Conservation (phyloP, 768 basidiomycete genomes). For the Clitopilus passeckerianus region DNA sequence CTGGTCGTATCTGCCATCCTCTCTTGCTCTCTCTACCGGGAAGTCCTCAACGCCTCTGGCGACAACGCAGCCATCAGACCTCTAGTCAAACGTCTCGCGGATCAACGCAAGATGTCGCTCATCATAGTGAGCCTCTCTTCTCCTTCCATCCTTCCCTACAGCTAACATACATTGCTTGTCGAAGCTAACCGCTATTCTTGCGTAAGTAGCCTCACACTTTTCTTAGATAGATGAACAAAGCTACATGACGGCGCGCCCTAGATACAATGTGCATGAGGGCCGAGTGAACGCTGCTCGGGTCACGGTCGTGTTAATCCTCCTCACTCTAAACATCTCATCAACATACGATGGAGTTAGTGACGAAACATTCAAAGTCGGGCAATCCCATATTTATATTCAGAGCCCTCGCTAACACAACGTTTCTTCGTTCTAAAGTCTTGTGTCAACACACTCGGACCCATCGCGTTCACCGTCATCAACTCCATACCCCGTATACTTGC, state of each 20-base stretch:
- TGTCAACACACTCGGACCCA: not conserved
- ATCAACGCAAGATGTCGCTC: not conserved
- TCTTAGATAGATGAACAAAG: too few relatives aligned
- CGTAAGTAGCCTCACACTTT: not conserved
- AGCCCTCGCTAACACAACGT: too few relatives aligned
- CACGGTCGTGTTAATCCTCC: too few relatives aligned
- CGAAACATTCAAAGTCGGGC: too few relatives aligned
- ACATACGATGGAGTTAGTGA: too few relatives aligned
- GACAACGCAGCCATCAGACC: not conserved
- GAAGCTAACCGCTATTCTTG: not conserved
- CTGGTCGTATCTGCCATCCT: not conserved
- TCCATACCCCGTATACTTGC: not conserved
- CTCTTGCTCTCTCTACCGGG: not conserved
- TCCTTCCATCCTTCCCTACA: not conserved
- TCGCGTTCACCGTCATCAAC: not conserved
- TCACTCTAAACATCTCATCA: too few relatives aligned
- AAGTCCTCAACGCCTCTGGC: not conserved
- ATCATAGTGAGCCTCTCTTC: not conserved
- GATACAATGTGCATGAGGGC: too few relatives aligned
- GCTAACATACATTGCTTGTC: not conserved
- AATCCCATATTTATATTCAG: too few relatives aligned
- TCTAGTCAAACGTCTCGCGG: not conserved
- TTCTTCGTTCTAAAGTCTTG: too few relatives aligned
- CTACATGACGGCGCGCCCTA: too few relatives aligned
- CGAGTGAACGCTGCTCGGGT: too few relatives aligned